Evolutionary conservation across 805 yeast species (phyloP).

Genomic region (Saccharomyces kudriavzevii): DNA sequence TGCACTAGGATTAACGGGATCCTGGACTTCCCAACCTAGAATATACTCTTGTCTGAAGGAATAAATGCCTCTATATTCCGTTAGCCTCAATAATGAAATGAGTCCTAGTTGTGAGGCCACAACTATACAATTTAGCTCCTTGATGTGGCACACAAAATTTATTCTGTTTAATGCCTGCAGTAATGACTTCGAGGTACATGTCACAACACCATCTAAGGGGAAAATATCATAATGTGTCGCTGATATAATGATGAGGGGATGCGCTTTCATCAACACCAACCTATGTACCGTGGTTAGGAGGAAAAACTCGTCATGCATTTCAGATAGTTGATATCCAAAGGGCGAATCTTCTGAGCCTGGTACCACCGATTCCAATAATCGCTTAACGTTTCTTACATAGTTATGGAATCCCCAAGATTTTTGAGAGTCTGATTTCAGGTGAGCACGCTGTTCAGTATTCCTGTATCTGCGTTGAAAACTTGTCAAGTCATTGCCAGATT

Average conservation of each 20-base stretch:
- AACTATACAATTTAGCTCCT: constrained; percentile 21
- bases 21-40: constrained; percentile 21
- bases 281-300: constrained; percentile 11
- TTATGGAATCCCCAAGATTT: constrained; percentile 13
- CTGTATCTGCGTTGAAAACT: not conserved
- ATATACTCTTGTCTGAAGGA: constrained; percentile 27
- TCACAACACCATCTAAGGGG: constrained; percentile 8
- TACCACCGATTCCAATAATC: constrained; percentile 6
- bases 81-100: constrained; percentile 20
- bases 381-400: constrained; percentile 13
- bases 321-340: constrained; percentile 12
- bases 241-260: constrained; percentile 21
- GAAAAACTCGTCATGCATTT: constrained; percentile 13
- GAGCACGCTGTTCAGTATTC: not conserved
- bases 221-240: constrained; percentile 17
- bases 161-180: constrained; percentile 10
- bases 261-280: constrained; percentile 11
- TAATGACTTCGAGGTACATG: constrained; percentile 7
- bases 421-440: constrained; percentile 2
- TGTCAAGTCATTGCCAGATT: not conserved
- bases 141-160: constrained; percentile 17
- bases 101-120: constrained; percentile 23
- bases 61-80: constrained; percentile 22
- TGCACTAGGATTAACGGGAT: constrained; percentile 5
- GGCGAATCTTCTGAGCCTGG: constrained; percentile 4